Percentiles rank a stretch among this genome's conserved stretches.
These are phyloP conservation scores for Gracilaria caudata DNA, from an alignment of 23 red algal genomes.

Conservation along the genomic window DNA sequence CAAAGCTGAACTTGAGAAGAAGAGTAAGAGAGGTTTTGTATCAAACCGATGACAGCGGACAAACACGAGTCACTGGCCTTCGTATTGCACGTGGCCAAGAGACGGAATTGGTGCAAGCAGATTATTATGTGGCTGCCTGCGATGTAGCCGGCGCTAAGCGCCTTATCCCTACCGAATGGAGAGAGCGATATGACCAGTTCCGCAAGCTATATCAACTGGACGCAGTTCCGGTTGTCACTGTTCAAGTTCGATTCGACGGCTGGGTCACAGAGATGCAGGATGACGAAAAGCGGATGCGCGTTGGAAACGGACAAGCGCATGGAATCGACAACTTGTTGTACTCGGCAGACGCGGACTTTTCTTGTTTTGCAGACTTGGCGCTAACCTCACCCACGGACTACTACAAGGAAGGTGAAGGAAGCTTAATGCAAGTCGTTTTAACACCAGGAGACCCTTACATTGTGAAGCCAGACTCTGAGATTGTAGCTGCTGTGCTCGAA, in stretches of 20 bases:
- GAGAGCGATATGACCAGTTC: conserved; percentile 59
- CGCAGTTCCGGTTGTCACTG: conserved; percentile 90
- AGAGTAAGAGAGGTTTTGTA: conserved; percentile 59
- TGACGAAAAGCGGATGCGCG: conserved; percentile 23
- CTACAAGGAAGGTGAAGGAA: conserved; percentile 84
- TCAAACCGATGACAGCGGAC: conserved; percentile 14
- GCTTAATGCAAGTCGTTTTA: conserved; percentile 87
- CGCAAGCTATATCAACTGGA: conserved; percentile 72
- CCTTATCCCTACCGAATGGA: conserved; percentile 72
- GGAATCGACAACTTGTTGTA: conserved; percentile 95
- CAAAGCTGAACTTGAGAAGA: conserved; percentile 47
- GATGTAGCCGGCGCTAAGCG: conserved; percentile 85
- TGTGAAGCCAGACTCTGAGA: conserved; percentile 46
- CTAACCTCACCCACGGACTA: conserved; percentile 92
- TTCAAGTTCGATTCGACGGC: conserved; percentile 95
- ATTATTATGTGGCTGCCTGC: conserved; percentile 88
- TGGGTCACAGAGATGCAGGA: conserved; percentile 89
- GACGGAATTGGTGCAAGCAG: conserved; percentile 51
- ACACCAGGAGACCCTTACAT: conserved; percentile 92
- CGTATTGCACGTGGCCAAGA: conserved; percentile 4
- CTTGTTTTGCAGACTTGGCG: conserved; percentile 94
- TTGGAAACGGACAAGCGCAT: conserved; percentile 27
- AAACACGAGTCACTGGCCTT: conserved; percentile 58
- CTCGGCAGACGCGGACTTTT: conserved; percentile 92
- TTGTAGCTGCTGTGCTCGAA: conserved; percentile 64